Base-by-base conservation (phyloP, 106 monocot species). In the Acorus gramineus region DNA sequence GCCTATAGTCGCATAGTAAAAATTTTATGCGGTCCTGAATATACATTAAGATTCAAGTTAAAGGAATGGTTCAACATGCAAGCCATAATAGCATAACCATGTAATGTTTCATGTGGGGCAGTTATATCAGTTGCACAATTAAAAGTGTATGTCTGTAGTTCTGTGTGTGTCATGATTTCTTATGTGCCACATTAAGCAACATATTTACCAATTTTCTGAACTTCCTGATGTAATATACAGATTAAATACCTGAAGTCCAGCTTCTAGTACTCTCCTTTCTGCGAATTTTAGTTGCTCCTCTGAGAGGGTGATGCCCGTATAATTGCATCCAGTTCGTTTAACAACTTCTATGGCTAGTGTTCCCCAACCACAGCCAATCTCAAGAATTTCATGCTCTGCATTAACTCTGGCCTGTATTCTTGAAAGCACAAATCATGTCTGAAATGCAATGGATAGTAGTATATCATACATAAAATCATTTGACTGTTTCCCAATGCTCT, bases 301-400 rank as follows among this genome's bases (percentile, higher is more conserved):
- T 2, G 96, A 98, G 48, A 98, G 65, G 49, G 96, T 85, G 65
- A 98, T 79, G 59, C 96, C 96, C 3, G 96, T 98, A 63, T 98
- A 98, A 70, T 63, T 88, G 83, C 96, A 98, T 3, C 96, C 96
- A 13, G 80, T 85, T 73, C 57, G 78, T 66, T 78, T 85, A 46
- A 98, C 96, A 28, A 79, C 59, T 62, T 98, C 85, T 60, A 98
- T 78, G 43, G 96, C 91, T 42, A 98, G 60, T 14, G 77, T 85
- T 63, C 91, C 96, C 96, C 96, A 98, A 8, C 96, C 96, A 62
- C 71, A 81, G 53, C 96, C 96, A 67, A 98, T 98, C 80, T 98
- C 96, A 60, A 98, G 87, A 64, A 98, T 69, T 66, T 98, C 85
- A 76, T 98, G 96, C 42, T 75, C 75, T 53, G 57, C 50, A 14